Evolutionary conservation across 139 green algal species (phyloP).

Genomic region (Tetradesmus obliquus): DNA sequence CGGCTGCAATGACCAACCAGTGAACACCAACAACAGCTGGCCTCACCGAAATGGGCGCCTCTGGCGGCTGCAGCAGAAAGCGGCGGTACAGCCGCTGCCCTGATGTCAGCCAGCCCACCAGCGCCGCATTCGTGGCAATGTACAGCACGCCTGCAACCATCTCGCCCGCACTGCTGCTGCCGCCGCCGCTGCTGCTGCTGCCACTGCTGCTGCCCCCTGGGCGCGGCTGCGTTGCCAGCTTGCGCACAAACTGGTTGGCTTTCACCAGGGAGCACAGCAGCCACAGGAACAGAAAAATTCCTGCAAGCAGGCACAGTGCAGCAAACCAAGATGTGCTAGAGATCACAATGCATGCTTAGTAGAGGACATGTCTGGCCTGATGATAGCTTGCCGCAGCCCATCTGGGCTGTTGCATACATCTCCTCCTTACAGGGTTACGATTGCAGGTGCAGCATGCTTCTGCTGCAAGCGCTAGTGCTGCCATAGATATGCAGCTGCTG

Average conservation of each 20-base stretch:
- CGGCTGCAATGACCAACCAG: no score
- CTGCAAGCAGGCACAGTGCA: constrained; percentile 3
- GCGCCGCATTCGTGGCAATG: constrained; percentile 32
- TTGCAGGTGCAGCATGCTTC: not conserved
- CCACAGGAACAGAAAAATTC: constrained; percentile 41
- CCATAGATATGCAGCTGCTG: not conserved
- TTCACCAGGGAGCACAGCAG: constrained; percentile 35
- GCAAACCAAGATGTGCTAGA: no score
- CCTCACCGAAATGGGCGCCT: not conserved
- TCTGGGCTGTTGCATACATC: not conserved
- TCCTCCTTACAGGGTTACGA: no score
- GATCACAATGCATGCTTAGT: no score
- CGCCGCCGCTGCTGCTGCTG: not conserved
- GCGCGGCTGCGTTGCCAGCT: not conserved
- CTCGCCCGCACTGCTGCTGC: not conserved
- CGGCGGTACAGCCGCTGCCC: constrained; percentile 38
- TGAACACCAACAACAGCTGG: no score
- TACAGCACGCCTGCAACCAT: constrained; percentile 37
- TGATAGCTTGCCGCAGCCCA: not conserved
- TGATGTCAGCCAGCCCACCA: constrained; percentile 37
- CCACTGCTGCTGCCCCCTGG: not conserved
- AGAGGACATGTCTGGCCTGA: no score
- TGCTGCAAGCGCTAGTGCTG: no score
- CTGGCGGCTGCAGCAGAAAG: constrained; percentile 28
- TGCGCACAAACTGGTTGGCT: constrained; percentile 38